Base-by-base conservation (phyloP, 495 filamentous ascomycete genomes). In the Viridothelium virens region DNA sequence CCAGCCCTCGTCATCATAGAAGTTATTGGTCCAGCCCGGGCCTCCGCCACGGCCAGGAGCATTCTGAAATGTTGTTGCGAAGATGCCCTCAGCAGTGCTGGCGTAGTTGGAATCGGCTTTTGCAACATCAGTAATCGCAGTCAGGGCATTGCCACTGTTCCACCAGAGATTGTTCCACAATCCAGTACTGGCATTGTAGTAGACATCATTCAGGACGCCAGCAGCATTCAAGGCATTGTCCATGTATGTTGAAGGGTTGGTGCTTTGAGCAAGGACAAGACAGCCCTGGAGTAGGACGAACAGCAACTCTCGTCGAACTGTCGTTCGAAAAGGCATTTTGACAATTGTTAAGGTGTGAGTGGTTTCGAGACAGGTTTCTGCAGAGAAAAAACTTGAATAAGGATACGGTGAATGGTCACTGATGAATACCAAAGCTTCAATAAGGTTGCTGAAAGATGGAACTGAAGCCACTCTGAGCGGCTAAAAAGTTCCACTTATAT, bases 81-180 rank as follows among this genome's bases (percentile, higher is more conserved):
- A 77, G 14, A 80, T 67, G 9, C 70, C 70, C 3, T 70, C 59
- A 10, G 67, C 53, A 36, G 53, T 59, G 14, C 53, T 59, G n/a
- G 36, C 11, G 18, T 59, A 64, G 46, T 62, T 62, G 37, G 53
- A 59, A 36, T 59, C 31, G 7, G 53, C 53, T 16, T 36, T 33
- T n/a, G 56, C 63, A 12, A 69, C 14, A 56, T 65, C 56, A 36
- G 66, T 65, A 4, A 62, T 37, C 3, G 39, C 41, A 2, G 86
- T 89, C 67, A 91, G 74, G 64, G 79, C 81, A 72, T 90, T 92
- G 65, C 85, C 89, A 47, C 82, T 84, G 74, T 91, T 89, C 89
- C 89, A 92, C 89, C 89, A 92, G 36, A 78, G 80, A 0, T 83
- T 68, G 31, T 70, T 65, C 73, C 71, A 75, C 14, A 68, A 64